These are phyloP conservation scores for Candolleomyces aberdarensis DNA, from an alignment of 768 basidiomycete genomes.

Conservation along the genomic window DNA sequence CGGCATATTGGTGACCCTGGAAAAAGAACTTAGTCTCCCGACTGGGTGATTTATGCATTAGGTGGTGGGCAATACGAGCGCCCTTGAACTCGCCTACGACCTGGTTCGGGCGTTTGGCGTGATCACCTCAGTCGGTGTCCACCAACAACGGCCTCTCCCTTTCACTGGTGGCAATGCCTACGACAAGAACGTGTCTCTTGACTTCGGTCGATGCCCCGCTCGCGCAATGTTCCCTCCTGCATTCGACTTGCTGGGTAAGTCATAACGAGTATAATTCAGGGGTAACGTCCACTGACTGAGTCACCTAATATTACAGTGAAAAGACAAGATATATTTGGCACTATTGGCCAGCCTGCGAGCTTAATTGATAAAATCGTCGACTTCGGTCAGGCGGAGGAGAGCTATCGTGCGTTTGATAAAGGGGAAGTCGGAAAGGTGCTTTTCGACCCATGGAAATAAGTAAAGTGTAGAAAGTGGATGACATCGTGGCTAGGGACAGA, in stretches of 20 bases:
- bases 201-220: conserved; percentile 82
- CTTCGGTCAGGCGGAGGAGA: conserved; percentile 52
- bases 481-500: background rate
- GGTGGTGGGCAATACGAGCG: conserved; percentile 70
- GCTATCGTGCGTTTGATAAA: conserved; percentile 68
- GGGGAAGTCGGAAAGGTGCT: conserved; percentile 72
- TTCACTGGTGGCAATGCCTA: conserved; percentile 59
- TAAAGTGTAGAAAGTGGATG: no score
- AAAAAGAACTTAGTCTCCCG: background rate
- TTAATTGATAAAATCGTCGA: conserved; percentile 68
- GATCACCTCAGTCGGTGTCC: conserved; percentile 73
- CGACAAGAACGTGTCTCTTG: conserved; percentile 74
- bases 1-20: background rate
- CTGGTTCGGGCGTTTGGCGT: conserved; percentile 75
- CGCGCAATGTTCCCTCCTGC: conserved; percentile 74
- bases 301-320: conserved; percentile 36
- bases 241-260: conserved; percentile 55
- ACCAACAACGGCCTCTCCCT: conserved; percentile 51
- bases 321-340: conserved; percentile 71
- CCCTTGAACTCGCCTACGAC: conserved; percentile 62
- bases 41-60: conserved; percentile 19
- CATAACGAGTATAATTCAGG: background rate
- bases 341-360: conserved; percentile 57
- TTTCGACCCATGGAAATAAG: conserved; percentile 67
- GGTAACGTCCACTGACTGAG: background rate